Evolutionary conservation across 1,284 basidiomycete genomes (phyloP), one percentile per base, ranked within the genome.

Genomic region (Prillingera fragicola): DNA sequence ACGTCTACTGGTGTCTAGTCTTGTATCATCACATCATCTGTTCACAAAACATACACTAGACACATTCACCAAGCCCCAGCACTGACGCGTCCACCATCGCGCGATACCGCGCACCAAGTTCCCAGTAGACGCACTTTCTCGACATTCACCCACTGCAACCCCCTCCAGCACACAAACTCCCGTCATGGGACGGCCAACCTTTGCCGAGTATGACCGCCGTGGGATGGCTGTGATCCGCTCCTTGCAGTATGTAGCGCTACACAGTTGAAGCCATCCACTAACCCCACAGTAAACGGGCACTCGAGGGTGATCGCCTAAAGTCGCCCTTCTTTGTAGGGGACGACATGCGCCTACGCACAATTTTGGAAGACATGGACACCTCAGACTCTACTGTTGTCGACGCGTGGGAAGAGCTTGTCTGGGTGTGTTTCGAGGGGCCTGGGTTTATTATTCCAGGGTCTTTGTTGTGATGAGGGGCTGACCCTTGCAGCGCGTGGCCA

Each of bases 381-480:
- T 22, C 29, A 4, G 27, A 33, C 19, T 19, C 19, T 8, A 19
- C n/a, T 4, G 35, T 48, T 14, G n/a, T 43, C 5, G 41, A 40
- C 8, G 50, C 50, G 8, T 52, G 50, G 50, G 50, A 40, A 18
- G 31, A 37, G 26, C 36, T 52, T 18, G 46, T 52, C 3, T 33
- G 26, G 31, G 42, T 48, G 18, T 4, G 49, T 47, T 14, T 15
- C n/a, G n/a, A n/a, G n/a, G n/a, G n/a, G n/a, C n/a, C n/a, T n/a
- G n/a, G n/a, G n/a, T n/a, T n/a, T n/a, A n/a, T n/a, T n/a, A n/a
- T n/a, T n/a, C n/a, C n/a, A n/a, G n/a, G n/a, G 32, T 34, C 8
- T 26, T 2, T 18, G 12, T 18, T 9, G 28, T 15, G 5, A 12
- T 13, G 31, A 23, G 9, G 9, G 33, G 31, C 21, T 23, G 28